Evolutionary conservation across 805 yeast species (phyloP).

Genomic region (Komagataella pastoris): DNA sequence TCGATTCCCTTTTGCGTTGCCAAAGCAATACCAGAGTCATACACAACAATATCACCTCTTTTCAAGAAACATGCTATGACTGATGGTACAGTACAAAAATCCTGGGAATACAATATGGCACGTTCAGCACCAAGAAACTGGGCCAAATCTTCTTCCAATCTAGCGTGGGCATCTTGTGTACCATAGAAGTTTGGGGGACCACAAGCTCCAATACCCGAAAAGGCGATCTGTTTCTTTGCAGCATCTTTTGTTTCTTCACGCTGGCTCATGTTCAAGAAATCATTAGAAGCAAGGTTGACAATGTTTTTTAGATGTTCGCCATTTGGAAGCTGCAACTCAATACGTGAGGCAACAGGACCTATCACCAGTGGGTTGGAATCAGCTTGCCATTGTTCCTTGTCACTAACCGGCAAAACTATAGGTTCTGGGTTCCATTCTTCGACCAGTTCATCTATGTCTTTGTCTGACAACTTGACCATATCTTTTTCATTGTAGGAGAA

Average conservation of each 20-base stretch:
- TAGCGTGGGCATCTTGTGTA: conserved; percentile 80
- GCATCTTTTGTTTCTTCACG: conserved; percentile 30
- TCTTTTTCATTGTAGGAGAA: conserved; percentile 65
- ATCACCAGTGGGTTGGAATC: conserved; percentile 48
- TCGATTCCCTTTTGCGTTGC: conserved; percentile 81
- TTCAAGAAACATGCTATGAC: conserved; percentile 89
- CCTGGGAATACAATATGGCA: conserved; percentile 87
- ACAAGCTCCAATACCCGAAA: conserved; percentile 93
- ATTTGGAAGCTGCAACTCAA: conserved; percentile 17
- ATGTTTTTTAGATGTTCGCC: conserved; percentile 20
- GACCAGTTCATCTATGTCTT: conserved; percentile 70
- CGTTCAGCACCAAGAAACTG: conserved; percentile 63
- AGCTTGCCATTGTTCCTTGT: conserved; percentile 47
- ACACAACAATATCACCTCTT: conserved; percentile 87
- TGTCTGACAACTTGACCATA: conserved; percentile 40
- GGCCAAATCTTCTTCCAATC: conserved; percentile 66
- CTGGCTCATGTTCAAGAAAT: conserved; percentile 52
- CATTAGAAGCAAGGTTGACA: conserved; percentile 57
- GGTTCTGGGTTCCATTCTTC: conserved; percentile 93
- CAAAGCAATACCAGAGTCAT: conserved; percentile 65
- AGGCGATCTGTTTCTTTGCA: conserved; percentile 45
- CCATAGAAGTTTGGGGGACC: conserved; percentile 98
- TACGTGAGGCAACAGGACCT: conserved; percentile 34
- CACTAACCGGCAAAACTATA: conserved; percentile 41
- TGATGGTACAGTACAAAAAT: conserved; percentile 72